Evolutionary conservation across 2,329 filamentous ascomycete species (phyloP).

Genomic region (Aspergillus flavus): DNA sequence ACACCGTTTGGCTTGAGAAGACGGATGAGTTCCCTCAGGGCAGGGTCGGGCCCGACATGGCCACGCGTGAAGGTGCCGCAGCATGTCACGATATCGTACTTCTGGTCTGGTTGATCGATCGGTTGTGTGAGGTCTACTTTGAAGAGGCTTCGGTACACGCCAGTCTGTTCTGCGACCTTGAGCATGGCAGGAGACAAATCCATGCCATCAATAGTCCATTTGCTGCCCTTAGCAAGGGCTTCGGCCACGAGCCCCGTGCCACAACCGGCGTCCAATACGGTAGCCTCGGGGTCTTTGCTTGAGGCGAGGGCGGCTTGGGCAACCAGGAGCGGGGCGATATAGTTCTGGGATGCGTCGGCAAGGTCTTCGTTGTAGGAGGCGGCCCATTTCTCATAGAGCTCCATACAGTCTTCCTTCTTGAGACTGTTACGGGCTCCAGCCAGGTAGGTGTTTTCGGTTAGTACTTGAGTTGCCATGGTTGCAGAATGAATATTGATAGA

Average conservation of each 20-base stretch:
- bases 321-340: constrained; percentile 45
- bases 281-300: constrained; percentile 22
- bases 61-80: constrained; percentile 59
- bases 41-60: constrained; percentile 55
- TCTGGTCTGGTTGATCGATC: constrained; percentile 42
- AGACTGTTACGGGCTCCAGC: constrained; percentile 41
- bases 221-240: constrained; percentile 48
- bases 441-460: constrained; percentile 26
- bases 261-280: constrained; percentile 59
- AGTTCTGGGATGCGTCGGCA: constrained; percentile 38
- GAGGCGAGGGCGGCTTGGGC: constrained; percentile 36
- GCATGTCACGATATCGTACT: constrained; percentile 57
- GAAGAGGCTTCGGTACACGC: constrained; percentile 51
- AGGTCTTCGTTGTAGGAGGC: constrained; percentile 48
- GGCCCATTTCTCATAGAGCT: constrained; percentile 53
- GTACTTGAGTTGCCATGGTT: constrained; percentile 15
- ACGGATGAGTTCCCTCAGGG: constrained; percentile 54
- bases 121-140: constrained; percentile 51
- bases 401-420: constrained; percentile 40
- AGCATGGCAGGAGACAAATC: constrained; percentile 59
- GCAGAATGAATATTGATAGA: not conserved
- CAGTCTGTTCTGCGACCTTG: constrained; percentile 51
- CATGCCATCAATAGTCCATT: constrained; percentile 54
- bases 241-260: constrained; percentile 58
- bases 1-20: constrained; percentile 52